A percentile compares a stretch with the other conserved stretches of the same genome.
These are phyloP conservation scores for Tulasnella sp. DNA, from an alignment of 768 basidiomycete species.

Conservation along the genomic window DNA sequence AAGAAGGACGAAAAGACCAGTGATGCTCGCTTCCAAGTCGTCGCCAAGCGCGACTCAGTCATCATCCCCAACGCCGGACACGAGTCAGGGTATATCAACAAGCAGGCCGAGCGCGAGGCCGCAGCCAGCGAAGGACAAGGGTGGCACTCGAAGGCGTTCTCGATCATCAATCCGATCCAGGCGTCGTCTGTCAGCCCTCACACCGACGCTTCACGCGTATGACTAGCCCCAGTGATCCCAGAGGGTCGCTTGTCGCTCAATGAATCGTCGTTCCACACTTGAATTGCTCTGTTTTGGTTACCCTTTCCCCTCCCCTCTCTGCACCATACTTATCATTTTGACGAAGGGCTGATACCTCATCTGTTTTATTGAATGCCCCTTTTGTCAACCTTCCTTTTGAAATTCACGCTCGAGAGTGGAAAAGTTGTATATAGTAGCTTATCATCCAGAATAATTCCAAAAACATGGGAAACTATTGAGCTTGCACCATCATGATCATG, in stretches of 20 bases:
- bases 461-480: too few species aligned
- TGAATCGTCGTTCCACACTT: too few species aligned
- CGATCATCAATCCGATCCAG: conserved; percentile 4
- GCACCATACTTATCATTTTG: neutral
- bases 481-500: too few species aligned
- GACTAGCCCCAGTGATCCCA: conserved; percentile 26
- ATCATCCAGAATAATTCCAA: too few species aligned
- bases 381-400: too few species aligned
- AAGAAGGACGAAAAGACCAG: conserved; percentile 34
- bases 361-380: too few species aligned
- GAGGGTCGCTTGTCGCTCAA: neutral
- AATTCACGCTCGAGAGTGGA: too few species aligned
- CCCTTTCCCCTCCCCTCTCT: neutral
- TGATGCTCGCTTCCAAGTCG: conserved; percentile 68
- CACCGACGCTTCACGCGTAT: conserved; percentile 3
- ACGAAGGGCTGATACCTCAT: too few species aligned
- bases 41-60: conserved; percentile 55
- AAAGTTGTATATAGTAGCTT: too few species aligned
- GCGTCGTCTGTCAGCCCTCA: neutral
- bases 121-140: conserved; percentile 33
- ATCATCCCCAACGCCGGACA: conserved; percentile 53
- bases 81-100: conserved; percentile 62
- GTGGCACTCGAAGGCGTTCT: conserved; percentile 43
- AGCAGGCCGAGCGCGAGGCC: conserved; percentile 36
- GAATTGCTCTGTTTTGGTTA: too few species aligned